Evolutionary conservation across 768 basidiomycete genomes (phyloP).

Genomic region (Collybia mongolica): DNA sequence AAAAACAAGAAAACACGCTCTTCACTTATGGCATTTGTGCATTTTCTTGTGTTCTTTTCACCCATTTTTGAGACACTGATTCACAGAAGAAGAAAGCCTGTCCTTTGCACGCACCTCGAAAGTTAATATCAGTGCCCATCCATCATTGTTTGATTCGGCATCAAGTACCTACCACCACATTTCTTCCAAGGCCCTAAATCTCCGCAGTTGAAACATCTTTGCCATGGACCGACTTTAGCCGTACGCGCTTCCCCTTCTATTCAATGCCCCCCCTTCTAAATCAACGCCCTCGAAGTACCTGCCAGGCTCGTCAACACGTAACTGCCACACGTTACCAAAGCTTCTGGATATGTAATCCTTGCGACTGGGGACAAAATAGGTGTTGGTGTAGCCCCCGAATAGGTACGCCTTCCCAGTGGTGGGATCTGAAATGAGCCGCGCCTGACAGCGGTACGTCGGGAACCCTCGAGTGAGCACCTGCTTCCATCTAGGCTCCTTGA

Average conservation of each 20-base stretch:
- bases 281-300: constrained; percentile 35
- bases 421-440: constrained; percentile 30
- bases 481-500: constrained; percentile 23
- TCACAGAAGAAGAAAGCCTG: constrained; percentile 25
- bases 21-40: constrained; percentile 19
- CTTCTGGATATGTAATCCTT: constrained; percentile 22
- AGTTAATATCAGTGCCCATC: too few relatives aligned
- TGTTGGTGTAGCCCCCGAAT: constrained; percentile 40
- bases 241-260: constrained; percentile 33
- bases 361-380: constrained; percentile 30
- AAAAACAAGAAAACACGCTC: neutral
- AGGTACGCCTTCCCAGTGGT: constrained; percentile 34
- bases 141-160: too few relatives aligned
- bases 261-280: too few relatives aligned
- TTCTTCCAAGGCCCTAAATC: constrained; percentile 35
- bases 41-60: constrained; percentile 31
- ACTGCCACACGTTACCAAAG: constrained; percentile 38
- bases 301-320: constrained; percentile 33
- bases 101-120: constrained; percentile 18
- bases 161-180: constrained; percentile 31
- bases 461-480: constrained; percentile 40
- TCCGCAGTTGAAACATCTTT: constrained; percentile 37
- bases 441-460: constrained; percentile 38
- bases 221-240: constrained; percentile 36
- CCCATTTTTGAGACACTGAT: constrained; percentile 22